Evolutionary conservation across 768 basidiomycete species (phyloP), one percentile per base, ranked within the genome.

Genomic region (Termitomyces sp.): DNA sequence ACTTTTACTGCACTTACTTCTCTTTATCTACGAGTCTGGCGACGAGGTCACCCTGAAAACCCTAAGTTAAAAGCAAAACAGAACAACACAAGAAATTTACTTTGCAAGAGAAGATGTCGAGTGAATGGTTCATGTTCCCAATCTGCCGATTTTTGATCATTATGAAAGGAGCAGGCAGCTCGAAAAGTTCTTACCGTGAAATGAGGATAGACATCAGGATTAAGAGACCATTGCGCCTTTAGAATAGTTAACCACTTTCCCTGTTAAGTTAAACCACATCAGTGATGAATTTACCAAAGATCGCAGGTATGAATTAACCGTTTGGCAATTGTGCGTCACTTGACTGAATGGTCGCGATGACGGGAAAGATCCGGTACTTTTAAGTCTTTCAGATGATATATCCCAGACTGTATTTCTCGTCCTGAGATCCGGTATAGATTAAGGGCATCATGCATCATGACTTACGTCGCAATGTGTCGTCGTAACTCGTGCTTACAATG

Each of bases 401-500:
- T 92, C 84, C 92, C 92, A 94, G 36, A 94, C 92, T 94, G 28
- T 48, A 63, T 16, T 42, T 12, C 38, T 51, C 68, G 46, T 69
- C 58, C 54, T 43, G 30, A 53, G 28, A 24, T 51, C 44, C 26
- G 2, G 20, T 42, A 33, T 40, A 53, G 45, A 51, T 24, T 53
- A 14, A 50, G 51, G 48, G 47, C 47, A n/a, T 35, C 47, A 24
- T 30, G 47, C 47, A n/a, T 35, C 47, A 24, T 30, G 7, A 77
- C 86, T 64, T 65, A 92, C 92, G 64, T 64, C 89, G 77, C 36
- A 94, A 61, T 3, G 79, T 81, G 71, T 94, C 86, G 62, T 94
- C 92, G 62, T 94, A 94, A 67, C 86, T 86, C 5, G 92, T 94
- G 69, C 89, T 92, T 49, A 93, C 85, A 59, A 94, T 85, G 53